These are phyloP conservation scores for Powellomyces hirtus DNA, from an alignment of 192 early-diverging fungal genomes.

Conservation along the genomic window DNA sequence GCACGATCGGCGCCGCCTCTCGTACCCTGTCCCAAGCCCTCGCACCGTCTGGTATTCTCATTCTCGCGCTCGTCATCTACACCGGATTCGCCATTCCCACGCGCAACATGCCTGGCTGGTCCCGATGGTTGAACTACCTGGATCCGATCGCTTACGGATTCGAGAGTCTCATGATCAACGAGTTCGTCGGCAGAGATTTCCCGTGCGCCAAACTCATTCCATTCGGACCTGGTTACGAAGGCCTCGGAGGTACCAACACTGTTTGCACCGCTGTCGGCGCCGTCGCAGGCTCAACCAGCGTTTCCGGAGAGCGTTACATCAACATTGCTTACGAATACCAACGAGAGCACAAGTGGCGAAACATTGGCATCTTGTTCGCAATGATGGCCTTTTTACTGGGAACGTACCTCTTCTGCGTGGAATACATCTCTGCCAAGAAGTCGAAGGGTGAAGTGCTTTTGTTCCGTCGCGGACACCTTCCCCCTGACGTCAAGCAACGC, in stretches of 20 bases:
- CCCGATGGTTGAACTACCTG: conserved; percentile 61
- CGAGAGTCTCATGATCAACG: conserved; percentile 60
- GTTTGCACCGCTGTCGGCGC: conserved; percentile 2
- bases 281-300: not conserved
- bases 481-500: not conserved
- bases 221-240: not conserved
- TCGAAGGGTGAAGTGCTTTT: conserved; percentile 15
- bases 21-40: conserved; percentile 44
- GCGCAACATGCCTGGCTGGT: conserved; percentile 59
- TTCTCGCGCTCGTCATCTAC: conserved; percentile 50
- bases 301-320: not conserved
- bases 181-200: conserved; percentile 48
- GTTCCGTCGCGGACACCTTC: conserved; percentile 9
- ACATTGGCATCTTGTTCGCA: conserved; percentile 18
- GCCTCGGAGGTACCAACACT: not conserved
- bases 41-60: conserved; percentile 49
- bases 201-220: not conserved
- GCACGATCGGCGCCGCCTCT: conserved; percentile 51
- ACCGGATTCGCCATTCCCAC: conserved; percentile 62
- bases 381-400: not conserved
- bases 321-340: not conserved
- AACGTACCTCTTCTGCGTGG: not conserved
- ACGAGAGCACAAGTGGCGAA: conserved; percentile 17
- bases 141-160: conserved; percentile 60
- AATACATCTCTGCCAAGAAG: conserved; percentile 2